These are phyloP conservation scores for Vitrella brassicaformis DNA, from an alignment of 73 alveolate species.

Conservation along the genomic window DNA sequence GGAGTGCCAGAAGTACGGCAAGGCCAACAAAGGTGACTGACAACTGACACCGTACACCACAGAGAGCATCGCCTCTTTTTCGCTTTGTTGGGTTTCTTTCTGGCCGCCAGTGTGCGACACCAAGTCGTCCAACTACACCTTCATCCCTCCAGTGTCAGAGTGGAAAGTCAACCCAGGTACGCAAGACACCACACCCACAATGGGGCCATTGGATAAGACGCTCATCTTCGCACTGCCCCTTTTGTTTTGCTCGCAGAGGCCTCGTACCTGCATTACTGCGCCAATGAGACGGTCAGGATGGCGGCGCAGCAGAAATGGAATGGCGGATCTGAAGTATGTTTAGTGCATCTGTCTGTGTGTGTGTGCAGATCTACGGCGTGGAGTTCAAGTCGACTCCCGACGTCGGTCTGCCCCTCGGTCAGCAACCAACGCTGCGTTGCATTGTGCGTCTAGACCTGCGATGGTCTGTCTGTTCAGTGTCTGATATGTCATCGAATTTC, in stretches of 20 bases:
- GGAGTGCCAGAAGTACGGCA: constrained; percentile 51
- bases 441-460: no score
- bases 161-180: constrained; percentile 48
- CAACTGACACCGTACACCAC: no score
- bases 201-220: no score
- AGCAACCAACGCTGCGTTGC: no score
- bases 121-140: constrained; percentile 24
- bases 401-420: constrained; percentile 16
- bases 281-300: constrained; percentile 57
- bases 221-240: no score
- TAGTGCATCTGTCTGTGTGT: no score
- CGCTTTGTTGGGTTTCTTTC: no score
- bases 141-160: constrained; percentile 45
- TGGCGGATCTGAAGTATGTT: no score
- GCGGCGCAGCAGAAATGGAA: no score
- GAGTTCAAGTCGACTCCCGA: constrained; percentile 41
- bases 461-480: constrained; percentile 5
- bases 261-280: constrained; percentile 50
- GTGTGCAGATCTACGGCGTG: constrained; percentile 58
- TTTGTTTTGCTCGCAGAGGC: no score
- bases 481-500: constrained; percentile 37
- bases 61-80: no score
- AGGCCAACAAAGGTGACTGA: constrained; percentile 33
- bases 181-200: no score
- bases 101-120: constrained; percentile 10